Evolutionary conservation across 371 early-diverging fungal species (phyloP).

Genomic region (Apophysomyces trapeziformis): DNA sequence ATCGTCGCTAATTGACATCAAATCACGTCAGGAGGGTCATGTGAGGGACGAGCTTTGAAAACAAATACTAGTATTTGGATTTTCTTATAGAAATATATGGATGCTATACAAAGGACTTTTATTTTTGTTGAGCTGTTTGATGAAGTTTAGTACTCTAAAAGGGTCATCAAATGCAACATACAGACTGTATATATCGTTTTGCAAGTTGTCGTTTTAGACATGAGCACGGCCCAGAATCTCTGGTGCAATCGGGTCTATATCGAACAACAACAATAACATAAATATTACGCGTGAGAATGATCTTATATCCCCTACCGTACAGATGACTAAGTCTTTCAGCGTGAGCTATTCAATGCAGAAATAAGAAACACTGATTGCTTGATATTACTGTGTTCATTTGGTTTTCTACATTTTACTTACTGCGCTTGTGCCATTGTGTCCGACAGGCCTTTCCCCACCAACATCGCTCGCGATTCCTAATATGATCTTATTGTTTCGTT

Average conservation of each 20-base stretch:
- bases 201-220: not conserved
- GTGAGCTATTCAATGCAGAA: slow-evolving; percentile 15
- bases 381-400: not conserved
- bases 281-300: too few relatives aligned
- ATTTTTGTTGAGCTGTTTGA: not conserved
- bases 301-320: not conserved
- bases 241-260: not conserved
- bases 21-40: not conserved
- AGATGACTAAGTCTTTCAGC: slow-evolving; percentile 24
- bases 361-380: too few relatives aligned
- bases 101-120: too few relatives aligned
- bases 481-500: not conserved
- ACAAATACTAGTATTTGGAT: not conserved
- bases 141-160: not conserved
- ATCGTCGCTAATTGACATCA: not conserved
- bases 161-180: not conserved
- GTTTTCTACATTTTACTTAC: slow-evolving; percentile 13
- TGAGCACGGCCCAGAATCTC: not conserved
- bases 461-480: slow-evolving; percentile 22
- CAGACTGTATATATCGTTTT: too few relatives aligned
- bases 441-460: slow-evolving; percentile 20
- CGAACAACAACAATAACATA: not conserved
- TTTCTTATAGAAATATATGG: too few relatives aligned
- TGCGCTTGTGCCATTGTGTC: slow-evolving; percentile 26
- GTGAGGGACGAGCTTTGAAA: slow-evolving; percentile 33